Evolutionary conservation across 192 early-diverging fungal genomes (phyloP), one percentile per base, ranked within the genome.

Genomic region (Podila verticillata): DNA sequence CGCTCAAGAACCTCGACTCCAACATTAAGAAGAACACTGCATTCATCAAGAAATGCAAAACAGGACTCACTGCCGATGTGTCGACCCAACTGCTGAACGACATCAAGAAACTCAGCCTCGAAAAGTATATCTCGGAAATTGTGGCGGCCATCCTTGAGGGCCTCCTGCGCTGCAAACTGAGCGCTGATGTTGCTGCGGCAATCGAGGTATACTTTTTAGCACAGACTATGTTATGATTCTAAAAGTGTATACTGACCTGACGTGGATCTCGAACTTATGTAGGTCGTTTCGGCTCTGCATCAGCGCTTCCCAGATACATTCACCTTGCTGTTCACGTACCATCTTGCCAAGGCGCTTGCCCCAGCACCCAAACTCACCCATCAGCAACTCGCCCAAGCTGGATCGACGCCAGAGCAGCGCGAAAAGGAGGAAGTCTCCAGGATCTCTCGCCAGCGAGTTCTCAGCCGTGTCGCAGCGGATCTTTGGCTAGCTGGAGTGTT

Each of bases 11-110:
- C 56, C 87, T 99, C 22, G 98, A 99, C 73, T 92, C 95, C 63
- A 97, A 95, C 83, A 95, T 99, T 58, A 99, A 99, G 80, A 98
- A 98, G 87, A 98, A 98, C 83, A 96, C 94, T 7, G 90, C 92
- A 19, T 99, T 99, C 77, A 95, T 98, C 66, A 95, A 95, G 77
- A 97, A 97, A 70, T 99, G 87, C 89, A 94, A 91, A 68, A 81
- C 87, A 24, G 92, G 87, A 78, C 87, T 89, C 70, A 87, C 85
- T 67, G 93, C 84, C 44, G 94, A 92, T 68, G 90, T 68, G 48
- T 75, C 75, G 0, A 82, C 73, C 34, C 94, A 94, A 73, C 85
- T 97, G 26, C 67, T 96, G 39, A 89, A 92, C 26, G 96, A 98
- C 68, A 89, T 97, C 31, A 86, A 86, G 36, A 87, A 91, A 57